Base-by-base conservation (phyloP, 495 filamentous ascomycete species). In the Friedmanniomyces endolithicus region DNA sequence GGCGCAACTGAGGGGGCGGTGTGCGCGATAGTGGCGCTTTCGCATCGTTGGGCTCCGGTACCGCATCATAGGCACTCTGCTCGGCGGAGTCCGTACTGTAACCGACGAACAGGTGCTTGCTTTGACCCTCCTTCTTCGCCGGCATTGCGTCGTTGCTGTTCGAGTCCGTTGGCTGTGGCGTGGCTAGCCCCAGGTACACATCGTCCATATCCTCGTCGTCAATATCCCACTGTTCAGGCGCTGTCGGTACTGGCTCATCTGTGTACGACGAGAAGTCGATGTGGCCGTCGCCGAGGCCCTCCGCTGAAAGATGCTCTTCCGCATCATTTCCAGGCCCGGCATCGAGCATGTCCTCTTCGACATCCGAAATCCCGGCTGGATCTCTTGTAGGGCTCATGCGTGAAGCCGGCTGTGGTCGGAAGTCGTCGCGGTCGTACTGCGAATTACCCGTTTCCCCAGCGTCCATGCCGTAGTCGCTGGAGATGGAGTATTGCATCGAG, bases 201-300 rank as follows among this genome's bases (percentile, higher is more conserved):
- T n/a, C n/a, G 9, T 22, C 47, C 16, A 34, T 19, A 12, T 34
- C 7, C 8, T n/a, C 3, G 14, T 49, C 11, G 27, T 49, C 44
- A 16, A 41, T 6, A 22, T 41, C 39, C 39, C 19, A 22, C 4
- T 3, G 16, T 6, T 41, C 16, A n/a, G 4, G 44, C 6, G 23
- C 2, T 16, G 24, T 7, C 4, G 20, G 20, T 7, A 11, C 44
- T 16, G 24, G 19, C 12, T 47, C 55, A 37, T 52, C 31, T 1
- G 48, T 52, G 19, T 16, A 52, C 1, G 39, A 27, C 6, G 48
- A 47, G 24, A 57, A 41, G 25, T 57, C 55, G 49, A 52, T 25
- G 25, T 14, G n/a, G 39, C 40, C 49, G 20, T 52, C 29, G 7
- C 29, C 37, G 2, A 6, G 3, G n/a, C 19, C 29, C n/a, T 47